Base-by-base conservation (phyloP, 148 eudicot species). In the Chenopodium suecicum region DNA sequence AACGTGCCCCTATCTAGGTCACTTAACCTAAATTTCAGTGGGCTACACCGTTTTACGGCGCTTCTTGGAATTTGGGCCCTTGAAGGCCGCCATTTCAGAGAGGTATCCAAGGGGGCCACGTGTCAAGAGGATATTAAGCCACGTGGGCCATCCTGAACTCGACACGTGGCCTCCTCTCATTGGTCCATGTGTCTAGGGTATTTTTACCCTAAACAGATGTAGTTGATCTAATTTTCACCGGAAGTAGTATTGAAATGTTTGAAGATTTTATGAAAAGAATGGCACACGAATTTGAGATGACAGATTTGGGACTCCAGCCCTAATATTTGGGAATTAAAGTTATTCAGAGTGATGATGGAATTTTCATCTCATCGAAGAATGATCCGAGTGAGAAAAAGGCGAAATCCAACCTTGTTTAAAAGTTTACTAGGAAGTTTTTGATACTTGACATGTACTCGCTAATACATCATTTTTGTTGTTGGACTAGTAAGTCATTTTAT, bases 401-500 rank as follows among this genome's bases (percentile, higher is more conserved):
- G 20, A 41, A 41, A 70, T 70, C 73, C 73, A 16, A 34, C 73
- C 20, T 31, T 37, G 10, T 70, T 37, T 58, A 73, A 22, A 31
- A 73, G 58, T 47, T 11, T 47, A 11, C 2, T 73, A 47, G 58
- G 76, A 47, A 73, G 76, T 46, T 73, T 46, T 46, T n/a, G 76
- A 62, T 20, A 62, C 9, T 62, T 54, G 60, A 54, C 25, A 12
- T 54, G 60, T 52, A 52, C 58, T 52, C 16, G 14, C 11, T 14
- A 13, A 52, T 11, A 52, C 14, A 52, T 52, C 13, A 1, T 62
- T 22, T 10, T 63, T n/a, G 7, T 7, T 7, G 25, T 63, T 20
- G 66, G 66, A 20, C 27, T 63, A 20, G 25, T 63, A 4, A 63
- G 14, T 54, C 60, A 4, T 17, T 12, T 54, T 10, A 14, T 10